phyloP scores from a whole-genome alignment of 148 eudicot genomes.

The Silene conica region DNA sequence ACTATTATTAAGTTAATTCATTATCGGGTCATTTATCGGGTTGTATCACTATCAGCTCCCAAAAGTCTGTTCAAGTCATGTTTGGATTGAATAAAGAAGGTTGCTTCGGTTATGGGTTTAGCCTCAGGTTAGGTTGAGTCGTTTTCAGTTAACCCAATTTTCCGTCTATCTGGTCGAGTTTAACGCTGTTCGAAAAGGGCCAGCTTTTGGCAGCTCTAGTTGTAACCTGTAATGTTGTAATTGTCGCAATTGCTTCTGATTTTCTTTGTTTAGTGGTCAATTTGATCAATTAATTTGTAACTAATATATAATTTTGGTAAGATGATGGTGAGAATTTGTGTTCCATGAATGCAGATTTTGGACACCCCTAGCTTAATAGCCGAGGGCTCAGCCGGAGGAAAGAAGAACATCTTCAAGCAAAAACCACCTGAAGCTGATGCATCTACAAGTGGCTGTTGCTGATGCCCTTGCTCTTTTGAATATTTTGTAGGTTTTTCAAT shows the following conservation, averaged over 20 bases:
- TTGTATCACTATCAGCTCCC: too few species aligned
- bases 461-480: slow-evolving; percentile 19
- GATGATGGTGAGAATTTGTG: slow-evolving; percentile 1
- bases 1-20: too few species aligned
- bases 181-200: too few species aligned
- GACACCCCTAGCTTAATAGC: slow-evolving; percentile 85
- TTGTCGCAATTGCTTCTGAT: not conserved
- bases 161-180: too few species aligned
- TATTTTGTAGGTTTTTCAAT: slow-evolving; percentile 2
- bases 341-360: slow-evolving; percentile 49
- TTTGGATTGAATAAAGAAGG: too few species aligned
- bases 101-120: too few species aligned
- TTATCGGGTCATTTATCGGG: too few species aligned
- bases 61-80: too few species aligned
- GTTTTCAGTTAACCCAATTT: too few species aligned
- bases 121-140: too few species aligned
- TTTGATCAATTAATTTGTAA: not conserved
- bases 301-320: slow-evolving; percentile 57
- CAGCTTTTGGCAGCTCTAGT: too few species aligned
- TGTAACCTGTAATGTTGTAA: too few species aligned
- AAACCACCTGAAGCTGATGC: slow-evolving; percentile 57
- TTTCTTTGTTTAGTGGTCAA: not conserved
- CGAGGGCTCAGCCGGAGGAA: slow-evolving; percentile 62
- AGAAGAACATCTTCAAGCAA: slow-evolving; percentile 70
- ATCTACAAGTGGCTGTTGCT: slow-evolving; percentile 69